phyloP scores from a whole-genome alignment of 352 stramenopile species.

The Globisporangium takayamanum region DNA sequence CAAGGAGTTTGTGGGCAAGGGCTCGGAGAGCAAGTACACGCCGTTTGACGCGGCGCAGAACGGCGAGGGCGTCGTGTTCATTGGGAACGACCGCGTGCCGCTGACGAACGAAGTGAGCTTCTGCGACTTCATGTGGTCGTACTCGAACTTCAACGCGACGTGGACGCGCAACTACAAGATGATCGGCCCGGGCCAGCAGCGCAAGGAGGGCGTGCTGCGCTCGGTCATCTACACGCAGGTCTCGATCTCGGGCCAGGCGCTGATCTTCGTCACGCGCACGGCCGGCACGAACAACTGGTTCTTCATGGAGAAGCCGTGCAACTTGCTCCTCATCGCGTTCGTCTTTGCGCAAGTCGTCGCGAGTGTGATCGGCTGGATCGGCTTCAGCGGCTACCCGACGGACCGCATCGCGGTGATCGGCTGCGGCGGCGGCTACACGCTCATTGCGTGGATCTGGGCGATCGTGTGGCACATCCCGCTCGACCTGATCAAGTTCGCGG shows the following conservation, averaged over 20 bases:
- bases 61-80: conserved; percentile 41
- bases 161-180: conserved; percentile 56
- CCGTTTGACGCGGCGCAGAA: conserved; percentile 38
- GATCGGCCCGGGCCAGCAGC: conserved; percentile 56
- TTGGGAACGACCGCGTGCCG: conserved; percentile 51
- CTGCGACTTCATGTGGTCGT: conserved; percentile 62
- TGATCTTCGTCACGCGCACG: conserved; percentile 74
- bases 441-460: conserved; percentile 61
- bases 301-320: conserved; percentile 60
- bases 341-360: conserved; percentile 61
- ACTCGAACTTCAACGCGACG: conserved; percentile 65
- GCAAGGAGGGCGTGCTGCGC: conserved; percentile 61
- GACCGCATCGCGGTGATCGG: conserved; percentile 62
- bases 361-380: conserved; percentile 57
- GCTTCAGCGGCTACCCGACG: conserved; percentile 59
- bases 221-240: conserved; percentile 68
- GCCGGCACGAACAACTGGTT: conserved; percentile 73
- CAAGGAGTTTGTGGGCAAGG: conserved; percentile 8
- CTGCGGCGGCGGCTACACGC: conserved; percentile 50
- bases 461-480: conserved; percentile 73
- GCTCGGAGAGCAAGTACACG: conserved; percentile 24
- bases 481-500: conserved; percentile 63
- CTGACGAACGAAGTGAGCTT: conserved; percentile 61
- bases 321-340: conserved; percentile 59
- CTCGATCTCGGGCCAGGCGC: conserved; percentile 63